These are phyloP conservation scores for Hippophae rhamnoides DNA, from an alignment of 306 rosid species.

Conservation along the genomic window DNA sequence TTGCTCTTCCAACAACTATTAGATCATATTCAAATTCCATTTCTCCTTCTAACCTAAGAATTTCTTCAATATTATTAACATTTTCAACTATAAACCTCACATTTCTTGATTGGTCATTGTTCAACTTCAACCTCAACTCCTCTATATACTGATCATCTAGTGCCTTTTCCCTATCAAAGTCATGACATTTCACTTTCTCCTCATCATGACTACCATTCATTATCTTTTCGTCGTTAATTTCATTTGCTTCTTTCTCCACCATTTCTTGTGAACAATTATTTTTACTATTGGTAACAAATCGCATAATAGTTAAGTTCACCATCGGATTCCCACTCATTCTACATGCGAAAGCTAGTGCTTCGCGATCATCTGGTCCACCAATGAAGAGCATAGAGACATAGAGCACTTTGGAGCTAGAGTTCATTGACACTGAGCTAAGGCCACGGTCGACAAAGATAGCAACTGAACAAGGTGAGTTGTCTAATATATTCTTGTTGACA, in stretches of 20 bases:
- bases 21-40: too few relatives aligned
- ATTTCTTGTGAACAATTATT: too few relatives aligned
- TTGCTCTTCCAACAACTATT: too few relatives aligned
- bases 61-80: too few relatives aligned
- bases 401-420: background rate
- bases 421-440: too few relatives aligned
- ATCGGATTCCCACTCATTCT: constrained; percentile 9
- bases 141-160: constrained; percentile 34
- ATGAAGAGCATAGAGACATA: constrained; percentile 13
- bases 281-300: background rate
- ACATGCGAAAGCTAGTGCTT: constrained; percentile 13
- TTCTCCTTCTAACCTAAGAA: too few relatives aligned
- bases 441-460: too few relatives aligned
- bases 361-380: constrained; percentile 19
- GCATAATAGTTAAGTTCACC: background rate
- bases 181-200: background rate
- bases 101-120: background rate
- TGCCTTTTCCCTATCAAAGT: constrained; percentile 18
- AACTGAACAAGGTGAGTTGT: too few relatives aligned
- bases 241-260: background rate
- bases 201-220: background rate
- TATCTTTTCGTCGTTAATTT: background rate
- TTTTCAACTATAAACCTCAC: too few relatives aligned
- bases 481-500: too few relatives aligned
- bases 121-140: constrained; percentile 23